These are phyloP conservation scores for Telfairia occidentalis DNA, from an alignment of 331 rosid genomes.

Conservation along the genomic window DNA sequence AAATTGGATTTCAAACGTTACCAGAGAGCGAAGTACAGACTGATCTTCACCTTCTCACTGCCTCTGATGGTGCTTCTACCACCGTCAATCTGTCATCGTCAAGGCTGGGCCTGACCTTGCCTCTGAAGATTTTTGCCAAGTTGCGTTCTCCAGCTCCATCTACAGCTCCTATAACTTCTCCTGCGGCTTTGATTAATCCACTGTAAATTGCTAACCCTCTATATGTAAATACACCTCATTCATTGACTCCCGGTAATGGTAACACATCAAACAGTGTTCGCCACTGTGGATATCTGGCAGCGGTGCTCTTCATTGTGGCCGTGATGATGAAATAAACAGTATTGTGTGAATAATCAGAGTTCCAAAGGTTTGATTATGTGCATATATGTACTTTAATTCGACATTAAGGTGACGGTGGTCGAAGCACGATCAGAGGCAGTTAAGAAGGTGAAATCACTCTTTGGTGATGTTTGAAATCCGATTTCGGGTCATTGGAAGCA, in stretches of 20 bases:
- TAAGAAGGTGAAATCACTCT: too few relatives aligned
- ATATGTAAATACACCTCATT: not conserved
- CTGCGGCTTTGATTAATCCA: not conserved
- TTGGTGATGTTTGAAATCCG: too few relatives aligned
- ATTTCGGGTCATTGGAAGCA: too few relatives aligned
- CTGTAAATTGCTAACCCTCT: not conserved
- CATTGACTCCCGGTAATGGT: not conserved
- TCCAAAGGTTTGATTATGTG: too few relatives aligned
- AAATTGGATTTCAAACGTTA: too few relatives aligned
- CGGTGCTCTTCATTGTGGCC: not conserved
- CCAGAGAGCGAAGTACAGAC: too few relatives aligned
- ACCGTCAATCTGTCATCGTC: not conserved
- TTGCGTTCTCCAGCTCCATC: not conserved
- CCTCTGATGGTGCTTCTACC: too few relatives aligned
- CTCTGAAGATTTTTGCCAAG: not conserved
- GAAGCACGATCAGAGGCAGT: too few relatives aligned
- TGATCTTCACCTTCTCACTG: too few relatives aligned
- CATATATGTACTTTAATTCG: too few relatives aligned
- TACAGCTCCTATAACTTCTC: not conserved
- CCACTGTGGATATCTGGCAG: not conserved
- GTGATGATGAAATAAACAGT: not conserved
- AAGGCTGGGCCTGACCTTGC: not conserved
- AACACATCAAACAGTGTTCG: not conserved
- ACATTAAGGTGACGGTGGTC: too few relatives aligned
- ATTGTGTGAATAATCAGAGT: too few relatives aligned